Base-by-base conservation (phyloP, 2,329 filamentous ascomycete genomes). In the Gyromitra esculenta region DNA sequence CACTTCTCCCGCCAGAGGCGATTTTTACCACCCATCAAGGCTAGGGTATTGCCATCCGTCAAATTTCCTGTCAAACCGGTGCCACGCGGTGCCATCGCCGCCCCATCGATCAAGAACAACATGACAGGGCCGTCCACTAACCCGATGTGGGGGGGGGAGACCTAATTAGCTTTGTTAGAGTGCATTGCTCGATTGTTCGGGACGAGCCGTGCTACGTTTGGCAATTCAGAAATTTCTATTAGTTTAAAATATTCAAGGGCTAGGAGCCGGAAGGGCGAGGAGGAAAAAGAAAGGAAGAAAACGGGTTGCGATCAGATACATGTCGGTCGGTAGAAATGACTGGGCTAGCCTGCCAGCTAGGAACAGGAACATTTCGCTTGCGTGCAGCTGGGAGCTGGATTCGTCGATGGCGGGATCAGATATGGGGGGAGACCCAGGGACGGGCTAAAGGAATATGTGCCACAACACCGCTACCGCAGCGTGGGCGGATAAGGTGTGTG, bases 11-110 rank as follows among this genome's bases (percentile, higher is more conserved):
- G 68, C 68, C 64, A 63, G 75, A 68, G 43, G 43, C 11, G 21
- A 21, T 54, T 68, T 69, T 68, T 67, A 31, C 31, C 39, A 65
- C 70, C 72, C 75, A 65, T 52, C 60, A 74, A 64, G 64, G 70
- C 75, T 74, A 31, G 75, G 75, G 74, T 77, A 73, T 77, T 71
- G 50, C 70, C 64, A 77, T 77, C 75, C 75, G 75, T 77, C 70
- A 77, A 77, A 77, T 77, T 77, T 77, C 75, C 57, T 62, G 57
- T 70, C 72, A 70, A 62, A 63, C 68, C 72, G 70, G 63, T 74
- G 70, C 75, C 70, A 74, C 63, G 75, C 70, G 64, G 75, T 69
- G 63, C 70, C 39, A 69, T 75, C 59, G 31, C 59, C 59, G 65
- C 59, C 65, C 70, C 72, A 75, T 75, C 72, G 66, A 57, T 59